Evolutionary conservation across 345 rosid genomes (phyloP).

Genomic region (Salix brachista): DNA sequence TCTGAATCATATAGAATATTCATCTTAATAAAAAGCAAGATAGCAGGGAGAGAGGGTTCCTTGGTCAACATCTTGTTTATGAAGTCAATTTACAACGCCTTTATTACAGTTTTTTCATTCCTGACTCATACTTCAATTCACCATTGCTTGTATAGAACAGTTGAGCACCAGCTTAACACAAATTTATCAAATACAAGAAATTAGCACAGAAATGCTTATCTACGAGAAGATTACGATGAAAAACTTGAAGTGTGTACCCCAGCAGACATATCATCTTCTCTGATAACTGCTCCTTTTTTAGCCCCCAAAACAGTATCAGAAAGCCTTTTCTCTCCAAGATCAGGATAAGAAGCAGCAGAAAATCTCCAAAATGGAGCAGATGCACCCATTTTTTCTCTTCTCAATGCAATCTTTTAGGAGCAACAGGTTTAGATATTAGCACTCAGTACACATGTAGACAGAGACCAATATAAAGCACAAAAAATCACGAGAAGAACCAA

Average conservation of each 20-base stretch:
- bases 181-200: neutral
- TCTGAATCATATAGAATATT: neutral
- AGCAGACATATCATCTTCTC: slow-evolving; percentile 37
- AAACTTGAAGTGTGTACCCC: slow-evolving; percentile 49
- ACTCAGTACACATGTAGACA: neutral
- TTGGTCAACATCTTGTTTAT: too few relatives aligned
- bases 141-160: neutral
- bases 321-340: slow-evolving; percentile 51
- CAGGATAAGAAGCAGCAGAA: slow-evolving; percentile 97
- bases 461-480: neutral
- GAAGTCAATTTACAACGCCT: too few relatives aligned
- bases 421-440: slow-evolving; percentile 9
- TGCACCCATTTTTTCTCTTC: slow-evolving; percentile 88
- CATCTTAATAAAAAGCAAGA: neutral
- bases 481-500: slow-evolving; percentile 4
- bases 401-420: slow-evolving; percentile 67
- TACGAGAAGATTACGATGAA: slow-evolving; percentile 2
- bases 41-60: too few relatives aligned
- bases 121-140: too few relatives aligned
- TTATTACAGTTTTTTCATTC: too few relatives aligned
- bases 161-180: neutral
- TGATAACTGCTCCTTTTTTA: slow-evolving; percentile 32
- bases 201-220: neutral
- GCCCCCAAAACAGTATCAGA: slow-evolving; percentile 40
- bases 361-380: slow-evolving; percentile 96